Percentiles rank a stretch among this genome's conserved stretches.
phyloP scores from a whole-genome alignment of 768 basidiomycete genomes.

The Termitomyces eurrhizus region DNA sequence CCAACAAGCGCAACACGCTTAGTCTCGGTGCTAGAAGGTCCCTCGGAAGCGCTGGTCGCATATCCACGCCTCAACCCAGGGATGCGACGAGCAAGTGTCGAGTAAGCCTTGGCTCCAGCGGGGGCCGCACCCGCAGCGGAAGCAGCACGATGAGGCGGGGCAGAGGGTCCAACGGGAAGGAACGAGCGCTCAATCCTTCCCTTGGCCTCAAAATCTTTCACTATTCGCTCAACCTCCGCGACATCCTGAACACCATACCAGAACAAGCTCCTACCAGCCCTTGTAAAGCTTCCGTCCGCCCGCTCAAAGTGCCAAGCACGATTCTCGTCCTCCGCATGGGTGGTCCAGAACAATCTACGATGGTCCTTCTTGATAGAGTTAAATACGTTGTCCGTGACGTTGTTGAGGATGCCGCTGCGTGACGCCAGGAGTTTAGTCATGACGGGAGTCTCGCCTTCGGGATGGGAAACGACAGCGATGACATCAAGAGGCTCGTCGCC shows the following conservation, averaged over 20 bases:
- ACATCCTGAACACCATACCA: constrained; percentile 97
- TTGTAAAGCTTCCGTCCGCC: constrained; percentile 95
- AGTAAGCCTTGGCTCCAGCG: constrained; percentile 49
- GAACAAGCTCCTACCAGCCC: constrained; percentile 90
- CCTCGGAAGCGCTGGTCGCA: constrained; percentile 55
- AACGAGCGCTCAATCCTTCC: constrained; percentile 85
- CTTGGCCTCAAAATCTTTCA: constrained; percentile 70
- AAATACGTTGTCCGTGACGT: constrained; percentile 96
- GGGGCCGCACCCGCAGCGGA: constrained; percentile 20
- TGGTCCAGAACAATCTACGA: constrained; percentile 95
- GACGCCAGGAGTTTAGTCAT: constrained; percentile 91
- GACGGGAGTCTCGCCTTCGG: constrained; percentile 83
- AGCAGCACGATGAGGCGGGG: constrained; percentile 48
- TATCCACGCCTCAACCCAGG: constrained; percentile 69
- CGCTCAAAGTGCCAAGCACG: constrained; percentile 98
- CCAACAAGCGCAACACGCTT: constrained; percentile 95
- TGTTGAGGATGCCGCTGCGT: constrained; percentile 87
- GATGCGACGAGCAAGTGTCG: constrained; percentile 50
- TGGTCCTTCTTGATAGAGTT: constrained; percentile 95
- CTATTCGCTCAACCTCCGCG: constrained; percentile 83
- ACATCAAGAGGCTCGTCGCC: constrained; percentile 98
- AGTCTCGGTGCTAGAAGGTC: constrained; percentile 46
- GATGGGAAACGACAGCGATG: constrained; percentile 90
- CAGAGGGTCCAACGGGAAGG: constrained; percentile 80
- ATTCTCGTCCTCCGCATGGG: constrained; percentile 93